These are phyloP conservation scores for Starmerella khaoyaiensis DNA, from an alignment of 805 yeast genomes.

Conservation along the genomic window DNA sequence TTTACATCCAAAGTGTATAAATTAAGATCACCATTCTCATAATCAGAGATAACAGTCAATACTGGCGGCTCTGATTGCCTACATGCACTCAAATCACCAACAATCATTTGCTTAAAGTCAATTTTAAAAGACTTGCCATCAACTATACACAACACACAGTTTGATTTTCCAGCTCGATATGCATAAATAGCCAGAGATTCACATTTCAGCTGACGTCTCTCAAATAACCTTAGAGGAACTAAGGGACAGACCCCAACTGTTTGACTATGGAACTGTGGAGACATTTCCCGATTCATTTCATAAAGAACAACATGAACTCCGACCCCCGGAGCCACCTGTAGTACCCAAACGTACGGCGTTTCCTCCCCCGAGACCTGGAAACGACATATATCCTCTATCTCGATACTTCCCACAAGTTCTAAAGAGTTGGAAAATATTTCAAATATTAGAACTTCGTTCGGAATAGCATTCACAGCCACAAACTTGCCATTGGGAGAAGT, in stretches of 20 bases:
- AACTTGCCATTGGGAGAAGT: background rate
- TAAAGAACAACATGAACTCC: background rate
- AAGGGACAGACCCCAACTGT: no score
- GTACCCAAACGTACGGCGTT: conserved; percentile 2
- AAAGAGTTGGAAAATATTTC: background rate
- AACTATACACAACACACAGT: no score
- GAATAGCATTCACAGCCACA: background rate
- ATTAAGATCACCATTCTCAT: no score
- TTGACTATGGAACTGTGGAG: background rate
- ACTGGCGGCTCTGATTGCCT: background rate
- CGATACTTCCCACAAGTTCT: background rate
- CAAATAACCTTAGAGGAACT: no score
- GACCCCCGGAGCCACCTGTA: background rate
- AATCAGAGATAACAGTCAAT: no score
- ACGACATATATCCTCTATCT: background rate
- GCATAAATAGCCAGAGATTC: no score
- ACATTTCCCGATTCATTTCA: background rate
- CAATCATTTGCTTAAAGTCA: background rate
- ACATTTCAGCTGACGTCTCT: no score
- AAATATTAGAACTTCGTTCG: background rate
- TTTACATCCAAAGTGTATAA: no score
- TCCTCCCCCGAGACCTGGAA: conserved; percentile 2
- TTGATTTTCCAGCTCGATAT: no score
- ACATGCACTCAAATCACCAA: background rate
- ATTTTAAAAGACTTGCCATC: background rate